Evolutionary conservation across 306 rosid genomes (phyloP), one percentile per base, ranked within the genome.

Genomic region (Cicer arietinum): DNA sequence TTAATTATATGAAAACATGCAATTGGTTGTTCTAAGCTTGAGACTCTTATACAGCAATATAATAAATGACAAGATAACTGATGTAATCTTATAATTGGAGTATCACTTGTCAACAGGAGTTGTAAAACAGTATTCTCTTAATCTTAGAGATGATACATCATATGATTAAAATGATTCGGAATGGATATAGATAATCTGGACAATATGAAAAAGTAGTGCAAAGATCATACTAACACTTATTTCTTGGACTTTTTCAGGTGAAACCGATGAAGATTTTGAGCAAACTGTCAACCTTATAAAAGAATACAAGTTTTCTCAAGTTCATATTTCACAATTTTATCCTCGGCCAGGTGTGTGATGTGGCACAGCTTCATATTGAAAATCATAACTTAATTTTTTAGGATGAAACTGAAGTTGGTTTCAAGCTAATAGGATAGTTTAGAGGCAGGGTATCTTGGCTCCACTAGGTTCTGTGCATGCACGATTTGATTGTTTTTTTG

Each of bases 321-420:
- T 94, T 85, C 99, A 94, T 79, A 92, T 94, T 78, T 94, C 97
- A 46, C 99, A 94, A 80, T 94, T 94, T 83, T 94, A 94, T 86
- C 96, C 99, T 75, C 96, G 99, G 75, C 99, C 99, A 76, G 97
- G 98, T 90, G 74, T 50, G 65, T 75, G 67, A 72, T 10, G 66
- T 53, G 52, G 16, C 17, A 37, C 39, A 53, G 46, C 53, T 64
- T 48, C 57, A 65, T 69, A 54, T 30, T 52, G 43, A 41, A 63
- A 68, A 59, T 52, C 25, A 59, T 51, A 51, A 75, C 47, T 37
- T 67, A 54, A 18, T 67, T 67, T 66, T 73, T 67, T 59, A 54
- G 54, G 75, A 54, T 50, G 73, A 20, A 69, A 70, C 42, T 5
- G 5, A 68, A 16, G 40, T 69, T 75, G 67, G 71, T 69, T 41